These are phyloP conservation scores for Phytophthora nicotianae DNA, from an alignment of 352 stramenopile species.

Conservation along the genomic window DNA sequence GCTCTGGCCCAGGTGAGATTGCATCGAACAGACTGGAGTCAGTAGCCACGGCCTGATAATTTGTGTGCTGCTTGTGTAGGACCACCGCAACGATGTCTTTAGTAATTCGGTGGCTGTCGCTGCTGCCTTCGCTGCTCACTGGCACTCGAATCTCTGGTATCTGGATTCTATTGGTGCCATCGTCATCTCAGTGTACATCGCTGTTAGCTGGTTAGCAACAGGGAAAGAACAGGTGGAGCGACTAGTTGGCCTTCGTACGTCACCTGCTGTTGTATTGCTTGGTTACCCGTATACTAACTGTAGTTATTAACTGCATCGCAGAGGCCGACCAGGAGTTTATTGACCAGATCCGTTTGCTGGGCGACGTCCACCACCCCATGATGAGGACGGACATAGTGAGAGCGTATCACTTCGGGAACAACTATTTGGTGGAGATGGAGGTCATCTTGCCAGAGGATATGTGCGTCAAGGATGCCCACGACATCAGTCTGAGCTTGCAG, in stretches of 20 bases:
- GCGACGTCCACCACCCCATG: conserved; percentile 82
- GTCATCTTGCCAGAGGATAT: conserved; percentile 90
- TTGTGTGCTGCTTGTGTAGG: conserved; percentile 47
- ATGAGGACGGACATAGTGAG: conserved; percentile 94
- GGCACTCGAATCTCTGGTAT: conserved; percentile 88
- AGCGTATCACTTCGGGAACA: conserved; percentile 97
- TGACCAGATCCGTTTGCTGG: conserved; percentile 90
- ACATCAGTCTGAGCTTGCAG: conserved; percentile 96
- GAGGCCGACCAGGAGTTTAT: conserved; percentile 94
- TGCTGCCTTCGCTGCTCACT: conserved; percentile 75
- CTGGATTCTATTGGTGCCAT: conserved; percentile 95
- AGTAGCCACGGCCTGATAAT: conserved; percentile 7
- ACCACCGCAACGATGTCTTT: conserved; percentile 98
- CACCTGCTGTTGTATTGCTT: background rate
- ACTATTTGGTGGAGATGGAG: conserved; percentile 93
- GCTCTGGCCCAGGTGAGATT: conserved; percentile 68
- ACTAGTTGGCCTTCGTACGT: conserved; percentile 87
- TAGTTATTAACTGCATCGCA: conserved; percentile 23
- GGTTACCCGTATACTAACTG: background rate
- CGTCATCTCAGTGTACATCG: conserved; percentile 96
- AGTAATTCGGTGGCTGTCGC: conserved; percentile 92
- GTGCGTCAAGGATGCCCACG: conserved; percentile 93
- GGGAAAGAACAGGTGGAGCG: conserved; percentile 95
- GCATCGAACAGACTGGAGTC: background rate
- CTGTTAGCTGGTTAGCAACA: conserved; percentile 94